Percentiles rank a stretch among this genome's conserved stretches.
These are phyloP conservation scores for Aegilops longissima DNA, from an alignment of 176 grass and related monocot genomes.

Conservation along the genomic window DNA sequence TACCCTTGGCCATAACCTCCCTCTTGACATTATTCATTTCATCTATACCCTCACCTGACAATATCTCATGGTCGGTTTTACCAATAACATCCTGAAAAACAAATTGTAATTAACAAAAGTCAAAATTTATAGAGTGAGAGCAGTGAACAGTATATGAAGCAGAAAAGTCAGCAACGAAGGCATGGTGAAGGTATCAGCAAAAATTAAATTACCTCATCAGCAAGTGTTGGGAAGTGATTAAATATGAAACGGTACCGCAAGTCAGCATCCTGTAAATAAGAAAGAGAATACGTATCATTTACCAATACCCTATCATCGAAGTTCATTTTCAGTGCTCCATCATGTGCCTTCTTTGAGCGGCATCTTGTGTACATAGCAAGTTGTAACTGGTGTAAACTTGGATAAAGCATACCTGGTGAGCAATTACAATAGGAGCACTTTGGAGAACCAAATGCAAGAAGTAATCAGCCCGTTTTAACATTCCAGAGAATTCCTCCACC, in stretches of 20 bases:
- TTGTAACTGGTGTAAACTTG: conserved; percentile 24
- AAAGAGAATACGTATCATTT: conserved; percentile 5
- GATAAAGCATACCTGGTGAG: conserved; percentile 69
- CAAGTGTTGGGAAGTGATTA: conserved; percentile 92
- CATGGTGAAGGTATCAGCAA: background rate
- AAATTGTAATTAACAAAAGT: conserved; percentile 18
- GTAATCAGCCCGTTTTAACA: conserved; percentile 85
- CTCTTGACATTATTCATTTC: conserved; percentile 84
- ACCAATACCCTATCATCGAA: conserved; percentile 11
- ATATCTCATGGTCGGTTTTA: conserved; percentile 92
- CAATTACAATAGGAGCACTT: conserved; percentile 90
- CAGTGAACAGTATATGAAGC: conserved; percentile 11
- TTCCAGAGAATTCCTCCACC: conserved; percentile 76
- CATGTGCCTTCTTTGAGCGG: background rate
- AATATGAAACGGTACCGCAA: conserved; percentile 96
- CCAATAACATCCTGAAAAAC: conserved; percentile 88
- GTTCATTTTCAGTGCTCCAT: background rate
- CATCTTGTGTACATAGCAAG: conserved; percentile 2
- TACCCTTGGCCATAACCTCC: conserved; percentile 65
- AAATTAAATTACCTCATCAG: conserved; percentile 71
- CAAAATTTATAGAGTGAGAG: conserved; percentile 10
- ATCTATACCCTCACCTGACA: conserved; percentile 70
- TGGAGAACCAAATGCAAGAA: conserved; percentile 97
- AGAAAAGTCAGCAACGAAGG: background rate
- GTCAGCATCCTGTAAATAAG: conserved; percentile 70